Evolutionary conservation across 371 early-diverging fungal genomes (phyloP), one percentile per base, ranked within the genome.

Genomic region (Zopfochytrium polystomum): DNA sequence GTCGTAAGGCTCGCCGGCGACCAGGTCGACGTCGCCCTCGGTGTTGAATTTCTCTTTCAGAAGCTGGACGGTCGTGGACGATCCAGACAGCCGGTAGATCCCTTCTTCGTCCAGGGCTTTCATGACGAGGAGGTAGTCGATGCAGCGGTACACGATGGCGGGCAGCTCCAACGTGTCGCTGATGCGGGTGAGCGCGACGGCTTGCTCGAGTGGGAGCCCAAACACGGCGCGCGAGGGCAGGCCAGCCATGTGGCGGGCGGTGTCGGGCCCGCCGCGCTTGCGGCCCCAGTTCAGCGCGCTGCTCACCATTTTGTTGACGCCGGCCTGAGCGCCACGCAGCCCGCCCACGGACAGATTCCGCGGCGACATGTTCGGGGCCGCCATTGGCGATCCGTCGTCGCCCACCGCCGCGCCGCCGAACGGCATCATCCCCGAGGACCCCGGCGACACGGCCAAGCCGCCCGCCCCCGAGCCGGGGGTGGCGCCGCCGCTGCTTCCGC

Each of bases 81-180:
- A 62, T 1, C 76, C 79, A n/a, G 71, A 70, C 1, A 79, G 34
- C 22, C 79, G 65, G 62, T 79, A 79, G 23, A 79, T 71, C 34
- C 79, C 79, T 35, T 76, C 69, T 48, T 75, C 73, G 5, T 68
- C 62, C 4, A 54, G 38, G 18, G 31, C 58, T 13, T 42, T 25
- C 6, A 6, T 48, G 6, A 42, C 54, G 34, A 74, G 67, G 9
- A 77, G 53, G 43, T 48, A 74, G 42, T 71, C 68, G 34, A 77
- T 66, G 43, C 71, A 77, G 25, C 72, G 65, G 27, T 49, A 62
- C n/a, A 70, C 62, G 27, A 74, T 59, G 18, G 64, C 58, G 6
- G 71, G 66, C 2, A 77, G 32, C 11, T 55, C 45, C 18, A 38
- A 6, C 7, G 55, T 4, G 0, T 43, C 48, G 26, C 27, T 30